Base-by-base conservation (phyloP, 306 rosid genomes). In the Begonia fuchsioides region DNA sequence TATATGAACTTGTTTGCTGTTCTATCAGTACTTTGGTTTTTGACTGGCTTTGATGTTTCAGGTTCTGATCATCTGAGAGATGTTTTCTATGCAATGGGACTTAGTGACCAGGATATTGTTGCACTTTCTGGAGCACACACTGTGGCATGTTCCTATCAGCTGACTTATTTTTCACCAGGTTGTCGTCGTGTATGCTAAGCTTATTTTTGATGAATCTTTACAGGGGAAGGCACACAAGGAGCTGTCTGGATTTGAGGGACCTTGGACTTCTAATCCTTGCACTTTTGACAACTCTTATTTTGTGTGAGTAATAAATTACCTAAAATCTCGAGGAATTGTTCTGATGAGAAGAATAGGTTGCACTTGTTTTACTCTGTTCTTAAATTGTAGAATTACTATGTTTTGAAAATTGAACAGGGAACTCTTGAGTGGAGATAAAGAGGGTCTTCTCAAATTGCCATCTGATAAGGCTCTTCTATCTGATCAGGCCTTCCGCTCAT, bases 191-290 rank as follows among this genome's bases (percentile, higher is more conserved):
- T 15, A 6, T 5, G 39, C 43, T 9, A 11, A 3, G 12, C 32
- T 9, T 0, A 8, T 32, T 32, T n/a, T 13, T 12, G 53, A 38
- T 57, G 19, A 45, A 47, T 26, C 39, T 16, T 26, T 49, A 26
- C 62, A 92, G 98, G 98, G 98, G 61, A 72, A 83, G 78, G 38
- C 75, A 60, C 98, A 92, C 87, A 92, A 92, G 81, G 98, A 92
- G 63, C 94, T 96, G 10, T 92, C 98, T 65, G 98, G 98, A 44
- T 92, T 92, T 13, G 98, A 92, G 72, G 98, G 98, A 5, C 78
- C 98, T 0, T 92, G 96, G 98, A 92, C 98, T n/a, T 0, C 51
- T 14, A 92, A 92, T 60, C 98, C 98, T 39, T 83, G 77, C 63
- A 82, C 85, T 51, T 92, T 92, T 16, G 98, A 92, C 62, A 85